Base-by-base conservation (phyloP, 2,329 filamentous ascomycete species). In the Monosporascus ibericus region DNA sequence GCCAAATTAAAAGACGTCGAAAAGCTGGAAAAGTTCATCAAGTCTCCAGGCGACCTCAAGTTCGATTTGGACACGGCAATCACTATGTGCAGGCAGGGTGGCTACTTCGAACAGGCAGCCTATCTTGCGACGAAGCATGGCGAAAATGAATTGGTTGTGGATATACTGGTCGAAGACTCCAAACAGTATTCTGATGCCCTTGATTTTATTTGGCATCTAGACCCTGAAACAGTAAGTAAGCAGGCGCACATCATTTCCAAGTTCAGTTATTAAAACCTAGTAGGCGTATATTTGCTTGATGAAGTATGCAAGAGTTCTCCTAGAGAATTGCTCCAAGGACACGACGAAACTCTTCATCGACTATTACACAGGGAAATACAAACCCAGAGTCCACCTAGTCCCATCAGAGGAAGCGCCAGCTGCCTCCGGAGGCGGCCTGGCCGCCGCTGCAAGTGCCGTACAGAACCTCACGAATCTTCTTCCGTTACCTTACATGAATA, bases 61-160 rank as follows among this genome's bases (percentile, higher is more conserved):
- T 99, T 99, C 64, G 94, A 99, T 67, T 78, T 97, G 3, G 94
- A 99, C 60, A 99, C 94, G 1, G 94, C 94, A 15, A 99, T 99
- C 58, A 84, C 87, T 2, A 96, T 99, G 91, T 99, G 94, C 65
- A 84, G 95, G 27, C 94, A 99, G 72, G 94, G 92, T 11, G 92
- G 94, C 1, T 99, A 99, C 70, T 95, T 87, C 63, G 92, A 97
- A 54, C 95, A 99, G 74, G 94, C 94, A 15, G 94, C 92, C 4
- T 99, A 95, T 63, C 79, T 99, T 38, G 94, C 95, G 6, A 89
- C 91, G 53, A 92, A 96, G 68, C 92, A 99, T 64, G 88, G 90
- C 6, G 94, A 99, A 68, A 90, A 90, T 58, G 91, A 96, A 53
- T 76, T 97, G 54, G 94, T 99, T 1, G 89, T 97, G 4, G 92